Base-by-base conservation (phyloP, 1,284 basidiomycete species). In the Porphyrellus sp. region DNA sequence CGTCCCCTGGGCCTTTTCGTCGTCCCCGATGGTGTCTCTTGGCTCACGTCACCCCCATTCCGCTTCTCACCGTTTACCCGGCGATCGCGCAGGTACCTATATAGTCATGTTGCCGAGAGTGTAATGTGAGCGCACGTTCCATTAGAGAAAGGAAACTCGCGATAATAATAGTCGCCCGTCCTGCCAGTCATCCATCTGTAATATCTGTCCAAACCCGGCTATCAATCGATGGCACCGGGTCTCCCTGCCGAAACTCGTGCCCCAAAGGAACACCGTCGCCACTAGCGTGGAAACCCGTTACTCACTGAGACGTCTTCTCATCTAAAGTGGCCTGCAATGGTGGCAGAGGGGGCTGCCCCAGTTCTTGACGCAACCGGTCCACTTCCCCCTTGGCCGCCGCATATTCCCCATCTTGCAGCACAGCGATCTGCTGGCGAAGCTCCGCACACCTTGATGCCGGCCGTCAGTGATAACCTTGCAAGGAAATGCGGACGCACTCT, bases 321-420 rank as follows among this genome's bases (percentile, higher is more conserved):
- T 90, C 87, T 37, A 91, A 67, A 25, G 82, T 86, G 34, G 73
- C 72, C 60, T 90, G 86, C 25, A 91, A 62, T 61, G 77, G 82
- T 3, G 86, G 87, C 21, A 89, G 67, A 3, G 88, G 80, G 1
- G 80, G 72, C 63, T 90, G 83, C 1, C 86, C 89, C 8, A 91
- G 80, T 62, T 91, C 88, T 49, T 76, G 75, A 45, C 88, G 80
- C 38, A 91, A 72, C 46, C 77, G 72, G 62, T 91, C 88, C 39
- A 91, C 88, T 57, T 90, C 86, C 27, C 69, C 70, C 68, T 91
- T 91, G 5, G 87, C 84, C 9, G 69, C 63, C 21, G 83, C 75
- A 62, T 91, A 91, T 54, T 90, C 89, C 31, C 83, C 85, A 43
- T 88, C 86, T 24, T 85, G 82, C 18, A 91, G 74, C 8, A 70